Base-by-base conservation (phyloP, 352 stramenopile genomes). In the Globisporangium nunn region DNA sequence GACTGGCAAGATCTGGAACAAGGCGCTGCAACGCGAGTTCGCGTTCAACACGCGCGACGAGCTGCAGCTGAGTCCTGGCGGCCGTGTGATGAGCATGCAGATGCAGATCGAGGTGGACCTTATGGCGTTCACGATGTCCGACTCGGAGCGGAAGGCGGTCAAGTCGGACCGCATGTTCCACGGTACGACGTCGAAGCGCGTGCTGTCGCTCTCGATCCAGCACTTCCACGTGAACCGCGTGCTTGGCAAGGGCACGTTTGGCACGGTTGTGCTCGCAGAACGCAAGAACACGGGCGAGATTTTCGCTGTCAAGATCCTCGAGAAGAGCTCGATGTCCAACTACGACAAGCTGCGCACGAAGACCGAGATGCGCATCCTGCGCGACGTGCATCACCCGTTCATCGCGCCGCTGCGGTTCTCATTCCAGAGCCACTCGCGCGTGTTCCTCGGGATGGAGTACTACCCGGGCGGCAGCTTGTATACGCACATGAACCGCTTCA, bases 171-270 rank as follows among this genome's bases (percentile, higher is more conserved):
- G 76, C 33, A 66, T 70, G 30, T 80, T 88, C 57, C 81, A 90
- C 45, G 74, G 74, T 12, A 86, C 79, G 14, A 87, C 80, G 8
- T 88, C 81, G 15, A 93, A 93, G 66, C 81, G 84, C 47, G 84
- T 93, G 56, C 61, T 93, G 46, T 91, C 81, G 40, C 68, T 93
- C 17, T 92, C 82, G 29, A 92, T 97, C 61, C 87, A 97, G 61
- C 91, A 98, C 68, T 98, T 98, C 67, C 81, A 97, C 45, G 85
- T 98, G 35, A 91, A 98, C 43, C 93, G 95, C 55, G 90, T 98
- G 28, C 70, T 98, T 11, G 94, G 94, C 23, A 98, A 98, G 64
- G 94, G 94, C 31, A 95, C 89, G 35, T 98, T 98, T 54, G 94
- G 94, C 17, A 98, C 97, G 14, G 94, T 93, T 12, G 83, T 93